These are phyloP conservation scores for Boletus tomentosulus DNA, from an alignment of 768 basidiomycete species.

Conservation along the genomic window DNA sequence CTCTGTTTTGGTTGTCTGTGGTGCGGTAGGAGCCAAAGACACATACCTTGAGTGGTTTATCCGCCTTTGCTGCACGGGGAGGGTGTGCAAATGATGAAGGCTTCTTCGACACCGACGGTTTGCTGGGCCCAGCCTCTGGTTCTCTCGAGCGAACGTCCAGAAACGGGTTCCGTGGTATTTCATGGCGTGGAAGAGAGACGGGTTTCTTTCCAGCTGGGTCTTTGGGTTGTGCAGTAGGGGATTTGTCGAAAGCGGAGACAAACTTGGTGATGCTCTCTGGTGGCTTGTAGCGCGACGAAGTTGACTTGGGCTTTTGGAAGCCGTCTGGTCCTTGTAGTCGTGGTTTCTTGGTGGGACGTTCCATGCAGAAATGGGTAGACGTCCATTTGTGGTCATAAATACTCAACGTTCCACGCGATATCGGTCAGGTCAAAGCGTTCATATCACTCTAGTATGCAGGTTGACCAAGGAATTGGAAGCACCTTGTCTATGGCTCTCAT, in stretches of 20 bases:
- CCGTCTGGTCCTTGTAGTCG: constrained; percentile 17
- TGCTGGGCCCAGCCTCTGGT: constrained; percentile 7
- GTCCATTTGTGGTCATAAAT: constrained; percentile 15
- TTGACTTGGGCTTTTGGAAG: constrained; percentile 18
- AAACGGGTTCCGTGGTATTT: constrained; percentile 20
- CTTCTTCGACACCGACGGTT: constrained; percentile 7
- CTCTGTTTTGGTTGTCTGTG: not conserved
- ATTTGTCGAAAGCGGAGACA: constrained; percentile 24
- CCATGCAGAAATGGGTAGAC: constrained; percentile 8
- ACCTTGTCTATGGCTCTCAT: constrained; percentile 71
- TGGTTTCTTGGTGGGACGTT: not conserved
- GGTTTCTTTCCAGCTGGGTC: too few relatives aligned
- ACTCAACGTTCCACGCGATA: constrained; percentile 40
- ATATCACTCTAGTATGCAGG: too few relatives aligned
- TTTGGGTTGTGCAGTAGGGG: not conserved
- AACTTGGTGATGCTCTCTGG: constrained; percentile 20
- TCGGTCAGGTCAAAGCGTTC: constrained; percentile 38
- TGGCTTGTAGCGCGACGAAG: constrained; percentile 25
- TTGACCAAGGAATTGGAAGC: constrained; percentile 45
- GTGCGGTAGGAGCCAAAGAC: not conserved
- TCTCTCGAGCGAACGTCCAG: constrained; percentile 5
- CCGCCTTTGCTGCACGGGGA: constrained; percentile 1
- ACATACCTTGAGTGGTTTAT: constrained; percentile 13
- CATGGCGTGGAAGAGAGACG: constrained; percentile 6
- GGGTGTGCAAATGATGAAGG: constrained; percentile 4